Conservation (phyloP, 2,329 filamentous ascomycete genomes). For the Xylaria sp. region DNA sequence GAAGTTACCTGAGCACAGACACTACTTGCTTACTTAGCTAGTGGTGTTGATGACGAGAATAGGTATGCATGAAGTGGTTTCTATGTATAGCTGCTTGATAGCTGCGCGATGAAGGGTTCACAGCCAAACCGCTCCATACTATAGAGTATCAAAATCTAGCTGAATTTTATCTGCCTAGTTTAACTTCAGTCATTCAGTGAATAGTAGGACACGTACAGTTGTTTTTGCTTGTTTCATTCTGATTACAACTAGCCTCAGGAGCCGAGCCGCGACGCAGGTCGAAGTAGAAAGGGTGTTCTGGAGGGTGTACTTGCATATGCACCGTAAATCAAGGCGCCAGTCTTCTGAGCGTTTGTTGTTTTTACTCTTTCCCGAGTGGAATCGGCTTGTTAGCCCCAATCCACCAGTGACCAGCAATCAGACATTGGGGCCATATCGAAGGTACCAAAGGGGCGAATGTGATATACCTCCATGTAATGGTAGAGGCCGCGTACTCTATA, state of each 20-base stretch:
- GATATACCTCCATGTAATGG: too few relatives aligned
- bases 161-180: background rate
- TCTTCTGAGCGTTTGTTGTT: background rate
- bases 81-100: background rate
- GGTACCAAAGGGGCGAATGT: too few relatives aligned
- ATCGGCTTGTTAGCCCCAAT: background rate
- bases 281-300: background rate
- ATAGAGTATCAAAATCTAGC: background rate
- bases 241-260: background rate
- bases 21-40: background rate
- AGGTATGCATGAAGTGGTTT: slow-evolving; percentile 18
- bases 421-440: background rate
- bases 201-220: background rate
- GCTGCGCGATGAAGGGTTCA: slow-evolving; percentile 27
- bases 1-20: slow-evolving; percentile 4
- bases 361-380: background rate
- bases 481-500: too few relatives aligned
- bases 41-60: slow-evolving; percentile 26
- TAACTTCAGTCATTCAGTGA: background rate
- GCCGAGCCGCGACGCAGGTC: background rate
- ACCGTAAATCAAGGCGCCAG: slow-evolving; percentile 7
- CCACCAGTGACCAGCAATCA: background rate
- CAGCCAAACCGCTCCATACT: background rate
- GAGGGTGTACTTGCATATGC: slow-evolving; percentile 12
- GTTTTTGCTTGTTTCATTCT: slow-evolving; percentile 15